Base-by-base conservation (phyloP, 768 basidiomycete species). In the Chlorophyllum brunneum region DNA sequence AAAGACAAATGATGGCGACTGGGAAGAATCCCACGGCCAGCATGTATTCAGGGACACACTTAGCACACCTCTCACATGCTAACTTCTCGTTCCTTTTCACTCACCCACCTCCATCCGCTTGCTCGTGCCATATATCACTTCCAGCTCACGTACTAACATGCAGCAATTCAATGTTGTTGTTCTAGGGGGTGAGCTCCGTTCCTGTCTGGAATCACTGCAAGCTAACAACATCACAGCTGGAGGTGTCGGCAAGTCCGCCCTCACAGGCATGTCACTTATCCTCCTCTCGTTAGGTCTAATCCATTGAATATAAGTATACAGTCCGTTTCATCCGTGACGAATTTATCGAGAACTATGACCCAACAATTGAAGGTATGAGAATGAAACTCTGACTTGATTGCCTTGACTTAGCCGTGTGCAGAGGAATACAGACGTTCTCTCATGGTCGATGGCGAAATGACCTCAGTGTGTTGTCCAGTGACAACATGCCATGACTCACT, bases 181-280 rank as follows among this genome's bases (percentile, higher is more conserved):
- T 39, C 82, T 92, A 46, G 89, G 89, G 60, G 88, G 88, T 88
- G 60, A 56, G 78, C 57, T 33, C 22, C 40, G 26, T 50, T 50
- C 44, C 45, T 43, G 18, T 30, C 31, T 34, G 7, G 26, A 48
- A 34, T 8, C n/a, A 15, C 36, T 10, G 2, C 48, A 44, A 13
- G 6, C 39, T 38, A 13, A 47, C 54, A 22, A 9, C 22, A 9
- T 48, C 52, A 43, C 59, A 91, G 89, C 89, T 62, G 91, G 91
- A 61, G 91, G 91, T 20, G 90, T 93, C 48, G 91, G 91, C 42
- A 93, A 93, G 68, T 92, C 89, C 22, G 88, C 91, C 10, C 74
- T 93, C 29, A 90, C 88, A 63, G 76, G 79, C 75, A 57, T 46
- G 60, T 53, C 11, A 16, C 11, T 26, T 22, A 31, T 9, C 34